phyloP scores from a whole-genome alignment of 2,329 filamentous ascomycete species.

The Phoma herbarum region DNA sequence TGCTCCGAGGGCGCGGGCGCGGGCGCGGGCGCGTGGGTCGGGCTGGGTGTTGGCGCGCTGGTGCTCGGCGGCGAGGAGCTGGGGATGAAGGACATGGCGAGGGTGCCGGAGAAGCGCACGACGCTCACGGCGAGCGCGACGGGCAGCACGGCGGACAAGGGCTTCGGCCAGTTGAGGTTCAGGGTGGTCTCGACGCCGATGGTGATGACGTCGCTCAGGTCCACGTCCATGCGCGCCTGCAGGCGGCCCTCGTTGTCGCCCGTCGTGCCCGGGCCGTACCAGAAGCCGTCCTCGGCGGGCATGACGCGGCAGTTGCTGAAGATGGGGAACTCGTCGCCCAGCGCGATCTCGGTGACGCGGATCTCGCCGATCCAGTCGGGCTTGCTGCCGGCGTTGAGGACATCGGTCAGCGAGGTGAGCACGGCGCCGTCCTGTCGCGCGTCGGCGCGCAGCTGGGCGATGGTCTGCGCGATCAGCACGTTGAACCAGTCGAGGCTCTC shows the following conservation, averaged over 20 bases:
- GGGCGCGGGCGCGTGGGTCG: slow-evolving; percentile 52
- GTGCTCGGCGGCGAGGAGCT: slow-evolving; percentile 52
- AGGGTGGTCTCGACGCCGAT: slow-evolving; percentile 94
- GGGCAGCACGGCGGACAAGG: slow-evolving; percentile 85
- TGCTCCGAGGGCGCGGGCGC: slow-evolving; percentile 27
- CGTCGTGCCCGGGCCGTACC: slow-evolving; percentile 53
- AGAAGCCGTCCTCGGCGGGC: slow-evolving; percentile 79
- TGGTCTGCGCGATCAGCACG: slow-evolving; percentile 93
- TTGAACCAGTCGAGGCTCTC: slow-evolving; percentile 99
- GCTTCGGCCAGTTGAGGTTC: slow-evolving; percentile 92
- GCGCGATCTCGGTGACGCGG: slow-evolving; percentile 87
- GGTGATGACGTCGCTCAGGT: slow-evolving; percentile 94
- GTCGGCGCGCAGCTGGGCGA: slow-evolving; percentile 92
- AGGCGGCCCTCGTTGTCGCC: slow-evolving; percentile 75
- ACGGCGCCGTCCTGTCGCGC: slow-evolving; percentile 93
- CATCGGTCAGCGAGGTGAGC: slow-evolving; percentile 80
- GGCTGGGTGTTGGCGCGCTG: slow-evolving; percentile 44
- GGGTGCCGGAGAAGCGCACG: slow-evolving; percentile 91
- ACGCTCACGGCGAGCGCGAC: slow-evolving; percentile 92
- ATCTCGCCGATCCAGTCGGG: slow-evolving; percentile 95
- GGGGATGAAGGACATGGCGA: slow-evolving; percentile 93
- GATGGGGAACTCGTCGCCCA: slow-evolving; percentile 97
- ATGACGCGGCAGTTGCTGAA: slow-evolving; percentile 98
- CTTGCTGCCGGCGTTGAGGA: slow-evolving; percentile 85
- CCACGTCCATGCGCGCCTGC: slow-evolving; percentile 96